Conservation (phyloP, 1,139 yeast species). For the Yamadazyma atmosphaerica region DNA sequence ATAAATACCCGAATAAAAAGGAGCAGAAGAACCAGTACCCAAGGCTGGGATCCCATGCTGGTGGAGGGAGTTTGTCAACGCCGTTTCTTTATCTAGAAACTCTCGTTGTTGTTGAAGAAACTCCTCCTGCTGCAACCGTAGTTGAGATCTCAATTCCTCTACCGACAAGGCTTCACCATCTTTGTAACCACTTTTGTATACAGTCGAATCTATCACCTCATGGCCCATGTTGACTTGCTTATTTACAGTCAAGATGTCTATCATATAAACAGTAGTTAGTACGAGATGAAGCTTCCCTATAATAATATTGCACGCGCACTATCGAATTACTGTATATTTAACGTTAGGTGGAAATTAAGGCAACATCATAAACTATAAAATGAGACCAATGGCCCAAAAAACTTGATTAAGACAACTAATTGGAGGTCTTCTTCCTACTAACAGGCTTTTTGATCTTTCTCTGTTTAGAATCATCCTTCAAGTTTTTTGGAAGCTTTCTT, state of each 20-base stretch:
- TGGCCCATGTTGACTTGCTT: neutral
- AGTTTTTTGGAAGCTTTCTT: conserved; percentile 10
- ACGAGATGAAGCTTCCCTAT: too few relatives aligned
- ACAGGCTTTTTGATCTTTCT: conserved; percentile 18
- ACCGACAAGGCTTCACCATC: conserved; percentile 7
- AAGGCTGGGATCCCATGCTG: conserved; percentile 1
- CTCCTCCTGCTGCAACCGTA: conserved; percentile 34
- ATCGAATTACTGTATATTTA: neutral
- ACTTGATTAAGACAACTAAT: too few relatives aligned
- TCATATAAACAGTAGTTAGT: neutral
- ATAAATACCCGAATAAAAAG: conserved; percentile 2
- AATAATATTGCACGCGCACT: neutral
- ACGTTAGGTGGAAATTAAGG: neutral
- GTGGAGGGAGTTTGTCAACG: conserved; percentile 5
- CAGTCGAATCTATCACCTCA: conserved; percentile 4
- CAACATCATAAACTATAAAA: neutral
- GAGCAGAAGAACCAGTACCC: neutral
- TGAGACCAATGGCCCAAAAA: too few relatives aligned
- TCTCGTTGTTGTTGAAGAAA: conserved; percentile 31
- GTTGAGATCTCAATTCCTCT: conserved; percentile 30
- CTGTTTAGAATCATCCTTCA: conserved; percentile 8
- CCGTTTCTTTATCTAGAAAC: conserved; percentile 20
- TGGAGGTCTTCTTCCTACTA: conserved; percentile 12
- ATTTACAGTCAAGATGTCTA: neutral
- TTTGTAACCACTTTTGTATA: neutral